These are phyloP conservation scores for Cicer cuneatum DNA, from an alignment of 306 rosid genomes.

Conservation along the genomic window DNA sequence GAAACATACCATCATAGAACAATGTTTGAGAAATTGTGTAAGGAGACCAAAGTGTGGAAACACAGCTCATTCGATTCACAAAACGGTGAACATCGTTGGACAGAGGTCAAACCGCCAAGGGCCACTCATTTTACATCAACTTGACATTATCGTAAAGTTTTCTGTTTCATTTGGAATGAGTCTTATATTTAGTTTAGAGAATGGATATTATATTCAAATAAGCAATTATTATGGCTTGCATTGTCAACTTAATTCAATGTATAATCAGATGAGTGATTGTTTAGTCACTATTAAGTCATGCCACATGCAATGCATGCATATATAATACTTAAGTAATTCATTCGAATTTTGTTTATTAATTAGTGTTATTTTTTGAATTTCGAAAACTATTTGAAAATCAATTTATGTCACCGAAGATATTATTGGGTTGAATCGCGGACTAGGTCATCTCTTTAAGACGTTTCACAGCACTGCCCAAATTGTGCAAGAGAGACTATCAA, in stretches of 20 bases:
- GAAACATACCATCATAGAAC: slow-evolving; percentile 33
- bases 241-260: slow-evolving; percentile 36
- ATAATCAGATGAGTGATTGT: neutral
- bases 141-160: slow-evolving; percentile 18
- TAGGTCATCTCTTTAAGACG: no score
- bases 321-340: no score
- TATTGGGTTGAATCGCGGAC: no score
- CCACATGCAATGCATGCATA: no score
- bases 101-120: slow-evolving; percentile 58
- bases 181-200: slow-evolving; percentile 39
- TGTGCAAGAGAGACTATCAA: no score
- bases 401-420: no score
- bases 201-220: neutral
- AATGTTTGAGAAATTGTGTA: slow-evolving; percentile 3
- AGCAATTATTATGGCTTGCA: neutral
- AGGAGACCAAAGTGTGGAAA: slow-evolving; percentile 25
- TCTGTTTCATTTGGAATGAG: slow-evolving; percentile 36
- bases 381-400: no score
- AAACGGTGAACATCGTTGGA: slow-evolving; percentile 40
- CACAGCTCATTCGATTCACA: slow-evolving; percentile 47
- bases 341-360: no score
- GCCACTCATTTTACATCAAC: slow-evolving; percentile 39
- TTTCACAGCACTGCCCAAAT: no score
- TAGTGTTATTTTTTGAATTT: no score
- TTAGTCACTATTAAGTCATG: no score